These are phyloP conservation scores for Avena sativa DNA, from an alignment of 176 grass and related monocot genomes.

Conservation along the genomic window DNA sequence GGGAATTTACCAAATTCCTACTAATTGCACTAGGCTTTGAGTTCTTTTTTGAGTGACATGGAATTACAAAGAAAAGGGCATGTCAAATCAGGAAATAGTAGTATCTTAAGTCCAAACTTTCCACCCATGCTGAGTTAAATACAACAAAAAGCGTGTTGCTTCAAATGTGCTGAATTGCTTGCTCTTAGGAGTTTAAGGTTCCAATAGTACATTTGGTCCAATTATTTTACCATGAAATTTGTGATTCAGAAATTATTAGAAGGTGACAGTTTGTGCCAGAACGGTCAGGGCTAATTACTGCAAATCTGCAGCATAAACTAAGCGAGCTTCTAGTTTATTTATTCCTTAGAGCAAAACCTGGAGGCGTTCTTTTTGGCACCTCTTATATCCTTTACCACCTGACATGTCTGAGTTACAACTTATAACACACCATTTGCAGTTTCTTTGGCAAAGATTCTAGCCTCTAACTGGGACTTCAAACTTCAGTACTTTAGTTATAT, in stretches of 20 bases:
- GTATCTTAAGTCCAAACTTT: neutral
- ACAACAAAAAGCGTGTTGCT: neutral
- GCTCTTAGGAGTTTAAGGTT: slow-evolving; percentile 3
- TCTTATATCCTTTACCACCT: neutral
- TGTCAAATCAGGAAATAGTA: neutral
- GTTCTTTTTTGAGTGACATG: neutral
- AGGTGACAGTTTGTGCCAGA: slow-evolving; percentile 23
- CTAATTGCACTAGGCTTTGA: neutral
- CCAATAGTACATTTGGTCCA: neutral
- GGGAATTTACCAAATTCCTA: slow-evolving; percentile 9
- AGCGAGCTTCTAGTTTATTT: neutral
- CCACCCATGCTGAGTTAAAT: neutral
- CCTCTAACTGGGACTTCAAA: neutral
- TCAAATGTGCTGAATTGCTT: slow-evolving; percentile 8
- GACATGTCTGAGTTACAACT: neutral
- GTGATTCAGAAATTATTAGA: neutral
- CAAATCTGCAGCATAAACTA: slow-evolving; percentile 16
- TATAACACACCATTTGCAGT: slow-evolving; percentile 1
- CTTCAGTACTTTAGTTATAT: neutral
- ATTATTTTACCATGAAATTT: neutral
- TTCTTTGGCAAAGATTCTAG: neutral
- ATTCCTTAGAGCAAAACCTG: slow-evolving; percentile 12
- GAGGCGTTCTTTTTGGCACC: neutral
- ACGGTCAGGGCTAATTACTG: neutral
- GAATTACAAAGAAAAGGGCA: neutral